A percentile compares a stretch with the other conserved stretches of the same genome.
Conservation (phyloP, 192 early-diverging fungal genomes). For the Coemansia sp. region DNA sequence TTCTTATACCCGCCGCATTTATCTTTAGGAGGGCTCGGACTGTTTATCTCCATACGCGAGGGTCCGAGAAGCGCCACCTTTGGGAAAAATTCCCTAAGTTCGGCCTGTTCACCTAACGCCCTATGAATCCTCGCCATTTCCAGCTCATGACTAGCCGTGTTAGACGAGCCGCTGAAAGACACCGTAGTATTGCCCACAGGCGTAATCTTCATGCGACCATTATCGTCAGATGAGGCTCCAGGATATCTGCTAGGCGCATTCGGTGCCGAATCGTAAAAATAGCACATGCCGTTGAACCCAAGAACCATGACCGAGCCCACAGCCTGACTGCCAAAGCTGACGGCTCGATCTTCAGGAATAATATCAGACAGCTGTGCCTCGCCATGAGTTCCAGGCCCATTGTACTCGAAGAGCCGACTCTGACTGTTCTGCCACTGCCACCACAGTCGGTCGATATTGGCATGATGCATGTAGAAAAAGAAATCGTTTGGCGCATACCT, state of each 20-base stretch:
- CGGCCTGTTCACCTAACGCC: constrained; percentile 18
- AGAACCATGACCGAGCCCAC: constrained; percentile 48
- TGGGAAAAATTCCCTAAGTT: constrained; percentile 36
- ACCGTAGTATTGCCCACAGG: neutral
- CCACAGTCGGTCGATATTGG: constrained; percentile 65
- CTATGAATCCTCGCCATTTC: constrained; percentile 37
- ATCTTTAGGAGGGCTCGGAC: neutral
- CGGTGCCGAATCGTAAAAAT: constrained; percentile 45
- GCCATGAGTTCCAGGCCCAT: constrained; percentile 37
- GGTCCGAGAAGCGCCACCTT: constrained; percentile 6
- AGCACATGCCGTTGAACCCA: constrained; percentile 44
- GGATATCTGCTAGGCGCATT: constrained; percentile 30
- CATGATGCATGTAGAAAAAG: constrained; percentile 68
- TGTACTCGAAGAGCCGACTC: constrained; percentile 20
- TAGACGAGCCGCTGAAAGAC: constrained; percentile 42
- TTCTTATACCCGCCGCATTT: neutral
- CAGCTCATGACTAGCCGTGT: constrained; percentile 20
- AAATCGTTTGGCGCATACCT: constrained; percentile 60
- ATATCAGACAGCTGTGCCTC: constrained; percentile 34
- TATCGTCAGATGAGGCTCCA: neutral
- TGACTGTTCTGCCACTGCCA: constrained; percentile 59
- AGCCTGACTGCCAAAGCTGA: constrained; percentile 28
- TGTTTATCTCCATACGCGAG: constrained; percentile 1
- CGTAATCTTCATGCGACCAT: constrained; percentile 4
- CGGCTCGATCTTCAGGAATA: constrained; percentile 35